Conservation (phyloP, 352 stramenopile species). For the Thraustochytrium sp. region DNA sequence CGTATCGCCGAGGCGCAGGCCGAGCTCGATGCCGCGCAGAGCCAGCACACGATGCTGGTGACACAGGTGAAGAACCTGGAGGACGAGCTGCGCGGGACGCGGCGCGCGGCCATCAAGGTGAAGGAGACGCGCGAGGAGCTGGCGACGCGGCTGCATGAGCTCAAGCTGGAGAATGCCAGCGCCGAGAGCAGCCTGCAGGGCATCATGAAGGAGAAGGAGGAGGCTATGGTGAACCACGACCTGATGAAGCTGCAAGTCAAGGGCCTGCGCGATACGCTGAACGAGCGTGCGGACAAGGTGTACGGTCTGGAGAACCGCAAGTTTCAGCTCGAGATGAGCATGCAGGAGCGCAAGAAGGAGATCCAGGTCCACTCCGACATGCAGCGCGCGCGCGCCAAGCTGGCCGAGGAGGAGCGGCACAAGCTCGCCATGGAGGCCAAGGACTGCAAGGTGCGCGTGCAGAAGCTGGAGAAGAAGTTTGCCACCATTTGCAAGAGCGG, state of each 20-base stretch:
- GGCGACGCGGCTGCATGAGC: conserved; percentile 70
- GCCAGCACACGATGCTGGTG: conserved; percentile 75
- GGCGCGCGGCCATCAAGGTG: conserved; percentile 68
- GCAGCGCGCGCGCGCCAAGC: conserved; percentile 74
- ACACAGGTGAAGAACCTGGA: conserved; percentile 84
- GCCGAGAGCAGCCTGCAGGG: conserved; percentile 72
- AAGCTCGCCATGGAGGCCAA: conserved; percentile 81
- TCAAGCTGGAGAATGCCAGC: conserved; percentile 80
- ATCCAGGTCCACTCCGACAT: conserved; percentile 77
- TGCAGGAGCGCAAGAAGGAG: conserved; percentile 85
- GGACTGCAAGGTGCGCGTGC: conserved; percentile 71
- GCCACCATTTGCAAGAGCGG: conserved; percentile 65
- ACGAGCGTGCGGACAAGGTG: conserved; percentile 77
- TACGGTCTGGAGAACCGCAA: conserved; percentile 86
- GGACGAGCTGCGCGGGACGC: conserved; percentile 69
- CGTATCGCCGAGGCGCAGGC: conserved; percentile 80
- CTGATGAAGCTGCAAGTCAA: conserved; percentile 86
- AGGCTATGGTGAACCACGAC: conserved; percentile 84
- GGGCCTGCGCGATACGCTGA: conserved; percentile 76
- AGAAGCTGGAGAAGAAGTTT: conserved; percentile 87
- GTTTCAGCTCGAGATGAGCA: conserved; percentile 84
- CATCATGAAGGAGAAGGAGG: conserved; percentile 76
- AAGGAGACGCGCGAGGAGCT: conserved; percentile 69
- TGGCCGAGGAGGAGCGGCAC: conserved; percentile 84
- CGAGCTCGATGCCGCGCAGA: conserved; percentile 74